phyloP scores from a whole-genome alignment of 1,284 basidiomycete genomes.

The Cryptococcus wingfieldii region DNA sequence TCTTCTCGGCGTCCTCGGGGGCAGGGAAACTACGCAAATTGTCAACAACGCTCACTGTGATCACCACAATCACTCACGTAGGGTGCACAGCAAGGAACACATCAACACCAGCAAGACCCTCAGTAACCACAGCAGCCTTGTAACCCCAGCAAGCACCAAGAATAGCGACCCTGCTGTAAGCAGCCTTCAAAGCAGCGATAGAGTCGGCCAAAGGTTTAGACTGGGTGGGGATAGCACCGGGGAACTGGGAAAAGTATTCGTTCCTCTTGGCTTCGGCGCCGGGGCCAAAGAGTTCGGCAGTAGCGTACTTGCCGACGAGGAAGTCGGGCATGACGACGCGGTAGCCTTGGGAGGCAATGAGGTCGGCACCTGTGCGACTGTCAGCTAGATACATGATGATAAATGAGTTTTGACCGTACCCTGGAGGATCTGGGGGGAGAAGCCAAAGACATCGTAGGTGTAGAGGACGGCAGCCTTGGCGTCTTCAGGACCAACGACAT shows the following conservation, averaged over 20 bases:
- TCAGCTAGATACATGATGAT: neutral
- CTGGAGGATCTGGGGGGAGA: slow-evolving; percentile 51
- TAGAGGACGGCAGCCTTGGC: slow-evolving; percentile 37
- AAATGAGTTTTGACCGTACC: slow-evolving; percentile 27
- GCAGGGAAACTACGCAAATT: slow-evolving; percentile 37
- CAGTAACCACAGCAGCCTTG: slow-evolving; percentile 29
- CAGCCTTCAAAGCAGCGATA: slow-evolving; percentile 37
- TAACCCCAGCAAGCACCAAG: slow-evolving; percentile 51
- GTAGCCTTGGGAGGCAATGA: slow-evolving; percentile 45
- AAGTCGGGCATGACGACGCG: slow-evolving; percentile 52
- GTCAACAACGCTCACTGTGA: neutral
- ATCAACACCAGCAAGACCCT: slow-evolving; percentile 22
- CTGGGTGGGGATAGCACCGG: slow-evolving; percentile 35
- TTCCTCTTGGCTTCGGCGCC: slow-evolving; percentile 27
- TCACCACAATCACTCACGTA: slow-evolving; percentile 27
- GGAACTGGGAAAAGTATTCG: slow-evolving; percentile 38
- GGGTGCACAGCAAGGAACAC: slow-evolving; percentile 43
- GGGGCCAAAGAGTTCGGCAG: slow-evolving; percentile 38
- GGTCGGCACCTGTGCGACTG: slow-evolving; percentile 39
- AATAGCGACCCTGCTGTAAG: slow-evolving; percentile 38
- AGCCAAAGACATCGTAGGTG: slow-evolving; percentile 51
- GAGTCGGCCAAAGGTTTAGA: slow-evolving; percentile 33
- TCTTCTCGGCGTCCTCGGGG: slow-evolving; percentile 41
- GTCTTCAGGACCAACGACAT: slow-evolving; percentile 36
- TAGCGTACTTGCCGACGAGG: slow-evolving; percentile 46